phyloP scores from a whole-genome alignment of 2,329 filamentous ascomycete species.

The Rutstroemia sp. region DNA sequence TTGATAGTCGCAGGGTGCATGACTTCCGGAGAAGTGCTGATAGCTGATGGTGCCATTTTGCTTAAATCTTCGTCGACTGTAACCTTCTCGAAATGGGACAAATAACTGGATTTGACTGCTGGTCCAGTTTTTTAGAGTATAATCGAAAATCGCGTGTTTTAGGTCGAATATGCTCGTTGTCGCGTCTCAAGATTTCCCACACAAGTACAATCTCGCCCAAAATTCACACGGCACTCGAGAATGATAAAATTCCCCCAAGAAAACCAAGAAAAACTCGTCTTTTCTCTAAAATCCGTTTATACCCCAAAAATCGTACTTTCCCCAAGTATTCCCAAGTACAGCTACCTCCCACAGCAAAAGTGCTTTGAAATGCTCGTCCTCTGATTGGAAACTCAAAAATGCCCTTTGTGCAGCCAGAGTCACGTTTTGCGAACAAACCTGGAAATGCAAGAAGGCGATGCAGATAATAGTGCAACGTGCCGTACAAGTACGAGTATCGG shows the following conservation, averaged over 20 bases:
- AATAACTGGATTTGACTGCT: conserved; percentile 5
- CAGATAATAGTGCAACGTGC: no score
- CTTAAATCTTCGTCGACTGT: background rate
- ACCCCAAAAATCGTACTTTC: background rate
- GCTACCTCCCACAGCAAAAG: background rate
- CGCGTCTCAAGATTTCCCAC: no score
- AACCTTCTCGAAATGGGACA: background rate
- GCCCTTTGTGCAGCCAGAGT: background rate
- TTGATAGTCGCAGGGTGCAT: background rate
- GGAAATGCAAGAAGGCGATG: no score
- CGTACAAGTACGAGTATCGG: no score
- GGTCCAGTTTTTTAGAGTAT: background rate
- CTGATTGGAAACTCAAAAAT: background rate
- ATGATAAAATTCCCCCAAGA: background rate
- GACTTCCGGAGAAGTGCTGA: conserved; percentile 12
- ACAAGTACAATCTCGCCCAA: background rate
- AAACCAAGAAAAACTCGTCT: background rate
- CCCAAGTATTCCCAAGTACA: background rate
- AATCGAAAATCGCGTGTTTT: background rate
- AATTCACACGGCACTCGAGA: background rate
- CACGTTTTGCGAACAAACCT: no score
- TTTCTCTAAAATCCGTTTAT: background rate
- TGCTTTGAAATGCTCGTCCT: conserved; percentile 4
- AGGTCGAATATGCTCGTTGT: background rate
- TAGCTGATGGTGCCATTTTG: conserved; percentile 24